Percentiles rank a stretch among this genome's conserved stretches.
Evolutionary conservation across 768 basidiomycete species (phyloP).

Genomic region (Panus rudis): DNA sequence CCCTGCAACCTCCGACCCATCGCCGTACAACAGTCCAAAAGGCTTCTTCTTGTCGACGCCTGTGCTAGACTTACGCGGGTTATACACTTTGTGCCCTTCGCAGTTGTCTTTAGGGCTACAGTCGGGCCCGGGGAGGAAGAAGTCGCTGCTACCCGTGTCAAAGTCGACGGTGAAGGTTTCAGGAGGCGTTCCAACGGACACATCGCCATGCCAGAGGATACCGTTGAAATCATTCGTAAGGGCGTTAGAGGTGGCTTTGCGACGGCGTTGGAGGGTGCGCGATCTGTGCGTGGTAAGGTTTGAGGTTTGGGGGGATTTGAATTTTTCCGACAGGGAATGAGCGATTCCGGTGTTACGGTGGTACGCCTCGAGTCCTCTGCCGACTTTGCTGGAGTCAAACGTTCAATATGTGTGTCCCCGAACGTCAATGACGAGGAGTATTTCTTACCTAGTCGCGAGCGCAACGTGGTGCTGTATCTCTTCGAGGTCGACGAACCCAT

Average conservation of each 20-base stretch:
- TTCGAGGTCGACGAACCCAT: conserved; percentile 21
- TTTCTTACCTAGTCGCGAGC: conserved; percentile 16
- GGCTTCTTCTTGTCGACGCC: conserved; percentile 23
- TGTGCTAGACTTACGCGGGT: conserved; percentile 32
- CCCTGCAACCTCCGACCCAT: conserved; percentile 40
- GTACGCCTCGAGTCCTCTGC: conserved; percentile 35
- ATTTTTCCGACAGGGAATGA: conserved; percentile 26
- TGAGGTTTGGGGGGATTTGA: conserved; percentile 5
- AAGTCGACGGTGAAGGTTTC: conserved; percentile 34
- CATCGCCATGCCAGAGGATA: conserved; percentile 38
- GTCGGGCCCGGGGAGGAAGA: conserved; percentile 35
- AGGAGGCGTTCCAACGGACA: conserved; percentile 43
- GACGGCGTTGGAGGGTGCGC: background rate
- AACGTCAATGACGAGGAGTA: background rate
- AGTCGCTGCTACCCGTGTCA: conserved; percentile 38
- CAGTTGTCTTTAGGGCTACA: conserved; percentile 33
- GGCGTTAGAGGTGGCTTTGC: conserved; percentile 23
- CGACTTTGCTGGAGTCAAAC: conserved; percentile 32
- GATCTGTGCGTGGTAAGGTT: too few species aligned
- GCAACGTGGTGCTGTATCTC: conserved; percentile 20
- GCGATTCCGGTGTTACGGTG: conserved; percentile 36
- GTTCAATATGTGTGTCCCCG: background rate
- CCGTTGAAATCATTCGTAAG: conserved; percentile 30
- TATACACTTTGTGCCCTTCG: conserved; percentile 31
- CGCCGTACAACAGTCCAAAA: conserved; percentile 41